A percentile compares a stretch with the other conserved stretches of the same genome.
Conservation (phyloP, 805 yeast genomes). For the Ogataea allantospora region DNA sequence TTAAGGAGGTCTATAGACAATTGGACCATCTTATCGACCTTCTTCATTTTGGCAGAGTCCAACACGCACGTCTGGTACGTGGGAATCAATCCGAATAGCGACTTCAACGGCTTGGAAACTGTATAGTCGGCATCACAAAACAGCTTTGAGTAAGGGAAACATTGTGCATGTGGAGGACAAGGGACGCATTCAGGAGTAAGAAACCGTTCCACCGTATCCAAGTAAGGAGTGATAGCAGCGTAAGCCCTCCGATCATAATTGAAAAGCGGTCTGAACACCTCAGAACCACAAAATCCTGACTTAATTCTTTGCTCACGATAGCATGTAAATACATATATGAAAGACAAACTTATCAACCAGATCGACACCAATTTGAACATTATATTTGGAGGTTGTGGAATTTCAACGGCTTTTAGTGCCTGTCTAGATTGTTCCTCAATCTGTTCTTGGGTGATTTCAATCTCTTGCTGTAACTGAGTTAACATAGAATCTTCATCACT, state of each 20-base stretch:
- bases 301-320: conserved; percentile 56
- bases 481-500: conserved; percentile 8
- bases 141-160: conserved; percentile 60
- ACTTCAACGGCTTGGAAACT: conserved; percentile 50
- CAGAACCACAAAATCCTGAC: conserved; percentile 77
- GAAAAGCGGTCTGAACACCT: conserved; percentile 42
- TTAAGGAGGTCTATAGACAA: conserved; percentile 67
- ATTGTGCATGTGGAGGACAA: conserved; percentile 82
- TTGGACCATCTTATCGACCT: conserved; percentile 63
- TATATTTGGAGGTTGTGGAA: conserved; percentile 5
- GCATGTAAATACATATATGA: conserved; percentile 16
- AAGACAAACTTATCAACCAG: conserved; percentile 16
- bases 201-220: conserved; percentile 41
- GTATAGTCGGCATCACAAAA: conserved; percentile 74
- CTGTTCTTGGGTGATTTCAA: conserved; percentile 10
- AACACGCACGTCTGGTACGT: conserved; percentile 66
- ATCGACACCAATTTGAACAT: conserved; percentile 11
- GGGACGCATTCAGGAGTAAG: conserved; percentile 66
- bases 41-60: conserved; percentile 71
- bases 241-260: conserved; percentile 11
- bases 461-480: conserved; percentile 10
- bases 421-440: conserved; percentile 8
- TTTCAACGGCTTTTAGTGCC: conserved; percentile 8
- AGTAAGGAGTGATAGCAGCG: conserved; percentile 20
- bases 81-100: conserved; percentile 58